Percentiles rank a stretch among this genome's conserved stretches.
phyloP scores from a whole-genome alignment of 805 yeast species.

The Wickerhamiella brachini region DNA sequence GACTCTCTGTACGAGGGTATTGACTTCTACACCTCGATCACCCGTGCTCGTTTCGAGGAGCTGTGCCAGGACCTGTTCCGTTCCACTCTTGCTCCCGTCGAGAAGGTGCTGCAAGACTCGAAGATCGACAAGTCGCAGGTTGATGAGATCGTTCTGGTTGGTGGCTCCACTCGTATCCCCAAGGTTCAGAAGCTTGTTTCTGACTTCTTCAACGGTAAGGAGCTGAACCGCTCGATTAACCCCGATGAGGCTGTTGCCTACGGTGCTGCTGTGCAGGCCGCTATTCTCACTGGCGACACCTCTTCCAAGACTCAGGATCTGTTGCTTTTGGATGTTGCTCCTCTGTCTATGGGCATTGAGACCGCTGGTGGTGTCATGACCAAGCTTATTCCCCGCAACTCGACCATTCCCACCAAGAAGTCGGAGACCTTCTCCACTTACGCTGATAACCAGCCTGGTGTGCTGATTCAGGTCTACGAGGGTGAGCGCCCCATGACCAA shows the following conservation, averaged over 20 bases:
- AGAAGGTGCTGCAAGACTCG: slow-evolving; percentile 83
- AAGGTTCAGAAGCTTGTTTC: slow-evolving; percentile 89
- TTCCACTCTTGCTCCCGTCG: slow-evolving; percentile 88
- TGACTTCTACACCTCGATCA: slow-evolving; percentile 90
- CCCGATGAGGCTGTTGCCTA: slow-evolving; percentile 99
- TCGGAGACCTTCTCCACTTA: slow-evolving; percentile 93
- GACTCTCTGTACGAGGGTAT: slow-evolving; percentile 91
- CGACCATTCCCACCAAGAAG: slow-evolving; percentile 95
- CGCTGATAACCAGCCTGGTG: slow-evolving; percentile 98
- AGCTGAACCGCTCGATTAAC: slow-evolving; percentile 91
- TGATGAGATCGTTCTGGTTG: slow-evolving; percentile 86
- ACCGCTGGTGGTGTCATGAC: slow-evolving; percentile 99
- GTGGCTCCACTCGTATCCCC: slow-evolving; percentile 98
- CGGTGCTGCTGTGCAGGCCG: slow-evolving; percentile 99
- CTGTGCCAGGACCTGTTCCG: slow-evolving; percentile 88
- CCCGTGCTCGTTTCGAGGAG: slow-evolving; percentile 97
- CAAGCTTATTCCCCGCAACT: slow-evolving; percentile 94
- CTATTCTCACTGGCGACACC: slow-evolving; percentile 89
- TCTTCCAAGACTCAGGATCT: slow-evolving; percentile 93
- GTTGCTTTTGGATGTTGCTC: slow-evolving; percentile 91
- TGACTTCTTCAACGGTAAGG: slow-evolving; percentile 95
- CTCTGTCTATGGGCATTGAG: slow-evolving; percentile 94
- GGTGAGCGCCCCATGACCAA: slow-evolving; percentile 96
- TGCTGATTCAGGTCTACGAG: slow-evolving; percentile 89
- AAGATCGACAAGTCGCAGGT: slow-evolving; percentile 81